Percentiles rank a stretch among this genome's conserved stretches.
Evolutionary conservation across 768 basidiomycete species (phyloP).

Genomic region (Cystofilobasidium ferigula): DNA sequence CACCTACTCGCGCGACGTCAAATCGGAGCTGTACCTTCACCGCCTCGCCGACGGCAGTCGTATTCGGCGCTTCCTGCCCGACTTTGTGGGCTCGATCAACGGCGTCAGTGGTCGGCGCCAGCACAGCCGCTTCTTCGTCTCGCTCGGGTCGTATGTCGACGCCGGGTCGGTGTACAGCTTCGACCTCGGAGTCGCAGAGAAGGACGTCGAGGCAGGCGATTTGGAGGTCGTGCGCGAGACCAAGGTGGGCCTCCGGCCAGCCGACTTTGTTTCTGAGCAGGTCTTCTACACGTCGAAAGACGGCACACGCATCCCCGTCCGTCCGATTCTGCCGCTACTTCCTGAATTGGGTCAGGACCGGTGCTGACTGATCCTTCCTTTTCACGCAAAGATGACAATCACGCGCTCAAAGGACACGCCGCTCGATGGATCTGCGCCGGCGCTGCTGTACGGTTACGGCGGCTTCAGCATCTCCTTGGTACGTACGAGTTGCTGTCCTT

Average conservation of each 20-base stretch:
- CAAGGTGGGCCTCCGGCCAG: conserved; percentile 51
- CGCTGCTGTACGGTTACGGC: conserved; percentile 63
- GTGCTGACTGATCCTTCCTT: background rate
- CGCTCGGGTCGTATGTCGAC: conserved; percentile 44
- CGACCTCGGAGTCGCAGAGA: conserved; percentile 46
- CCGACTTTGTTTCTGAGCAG: conserved; percentile 62
- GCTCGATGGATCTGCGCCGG: conserved; percentile 63
- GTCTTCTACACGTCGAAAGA: conserved; percentile 29
- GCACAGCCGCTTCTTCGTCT: conserved; percentile 53
- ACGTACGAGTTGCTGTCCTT: too few species aligned
- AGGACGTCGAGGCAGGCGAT: conserved; percentile 31
- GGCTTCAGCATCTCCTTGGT: conserved; percentile 51
- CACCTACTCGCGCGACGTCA: conserved; percentile 65
- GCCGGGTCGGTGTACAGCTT: conserved; percentile 58
- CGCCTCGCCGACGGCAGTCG: conserved; percentile 46
- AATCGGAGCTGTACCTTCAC: conserved; percentile 68
- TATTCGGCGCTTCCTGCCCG: conserved; percentile 50
- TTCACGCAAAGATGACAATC: conserved; percentile 52
- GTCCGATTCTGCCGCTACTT: background rate
- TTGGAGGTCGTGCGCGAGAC: conserved; percentile 54
- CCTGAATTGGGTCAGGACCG: background rate
- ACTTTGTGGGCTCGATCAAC: conserved; percentile 57
- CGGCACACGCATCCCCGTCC: conserved; percentile 56
- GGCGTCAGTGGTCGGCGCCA: conserved; percentile 46
- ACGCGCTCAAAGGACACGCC: conserved; percentile 60